phyloP scores from a whole-genome alignment of 192 early-diverging fungal genomes.

The Kickxella alabastrina region DNA sequence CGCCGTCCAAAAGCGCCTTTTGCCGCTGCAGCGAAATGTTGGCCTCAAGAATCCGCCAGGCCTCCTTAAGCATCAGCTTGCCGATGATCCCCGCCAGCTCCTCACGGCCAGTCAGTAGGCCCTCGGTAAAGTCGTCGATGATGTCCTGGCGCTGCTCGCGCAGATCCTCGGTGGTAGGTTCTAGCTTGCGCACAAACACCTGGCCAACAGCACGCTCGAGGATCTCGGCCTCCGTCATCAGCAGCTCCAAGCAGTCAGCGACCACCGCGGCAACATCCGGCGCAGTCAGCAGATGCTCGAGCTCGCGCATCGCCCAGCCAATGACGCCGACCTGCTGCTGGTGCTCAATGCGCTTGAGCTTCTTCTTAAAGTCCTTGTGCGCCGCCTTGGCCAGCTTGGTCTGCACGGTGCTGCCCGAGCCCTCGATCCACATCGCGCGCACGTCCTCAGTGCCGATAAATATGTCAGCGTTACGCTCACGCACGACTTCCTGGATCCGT shows the following conservation, averaged over 20 bases:
- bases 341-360: constrained; percentile 60
- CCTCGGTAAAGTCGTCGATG: constrained; percentile 66
- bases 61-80: constrained; percentile 71
- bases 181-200: constrained; percentile 58
- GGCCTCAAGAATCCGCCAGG: constrained; percentile 62
- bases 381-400: constrained; percentile 57
- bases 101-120: constrained; percentile 62
- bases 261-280: constrained; percentile 56
- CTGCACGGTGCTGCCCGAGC: constrained; percentile 53
- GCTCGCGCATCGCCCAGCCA: constrained; percentile 57
- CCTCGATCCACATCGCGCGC: constrained; percentile 31
- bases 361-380: constrained; percentile 68
- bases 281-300: constrained; percentile 55
- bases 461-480: constrained; percentile 49
- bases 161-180: constrained; percentile 50
- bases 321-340: constrained; percentile 57
- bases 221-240: constrained; percentile 74
- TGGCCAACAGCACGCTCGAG: constrained; percentile 60
- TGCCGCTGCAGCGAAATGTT: constrained; percentile 54
- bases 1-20: constrained; percentile 29
- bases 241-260: constrained; percentile 59
- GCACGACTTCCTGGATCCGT: constrained; percentile 40
- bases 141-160: constrained; percentile 56
- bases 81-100: constrained; percentile 70
- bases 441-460: constrained; percentile 34